Evolutionary conservation across 2,329 filamentous ascomycete species (phyloP), one percentile per base, ranked within the genome.

Genomic region (Microdochium bolleyi): DNA sequence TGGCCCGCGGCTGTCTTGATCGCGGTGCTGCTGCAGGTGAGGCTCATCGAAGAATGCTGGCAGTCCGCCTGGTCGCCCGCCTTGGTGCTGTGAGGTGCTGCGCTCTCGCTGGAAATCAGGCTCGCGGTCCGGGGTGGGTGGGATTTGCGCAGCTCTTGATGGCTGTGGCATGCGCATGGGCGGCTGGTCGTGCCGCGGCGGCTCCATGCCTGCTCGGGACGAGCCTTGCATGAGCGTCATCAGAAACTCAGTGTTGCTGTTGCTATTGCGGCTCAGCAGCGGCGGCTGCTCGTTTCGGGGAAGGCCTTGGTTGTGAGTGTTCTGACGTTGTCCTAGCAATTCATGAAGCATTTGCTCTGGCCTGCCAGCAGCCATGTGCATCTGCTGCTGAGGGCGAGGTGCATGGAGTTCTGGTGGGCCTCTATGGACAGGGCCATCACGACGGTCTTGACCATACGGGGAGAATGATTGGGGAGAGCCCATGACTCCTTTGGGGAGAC

Each of bases 171-270:
- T 73, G 53, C 78, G 73, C 66, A 81, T 73, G 51, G 80, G 64
- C 49, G 75, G 63, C 53, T 80, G 79, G 51, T 83, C 81, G 32
- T 73, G 71, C 55, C 75, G 70, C 38, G 76, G 76, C 5, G 70
- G 66, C 25, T 83, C 78, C 0, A 77, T 72, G 3, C 69, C 72
- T 37, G 70, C 71, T 54, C 78, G 75, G 22, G 41, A 16, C 22
- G 68, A 64, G 56, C 70, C 68, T 59, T 86, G 82, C 88, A 96
- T 94, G 27, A 96, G 77, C 56, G 85, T 88, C 69, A 95, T 88
- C 49, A 96, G 73, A 65, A 94, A 92, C 58, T 95, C 88, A n/a
- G 87, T 82, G 60, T 92, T 88, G 60, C 77, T 82, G 64, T 79
- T 84, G 64, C 73, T 77, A 49, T 71, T 73, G 52, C 67, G 59